Evolutionary conservation across 2,329 filamentous ascomycete genomes (phyloP).

Genomic region (Curvularia verruculosa): DNA sequence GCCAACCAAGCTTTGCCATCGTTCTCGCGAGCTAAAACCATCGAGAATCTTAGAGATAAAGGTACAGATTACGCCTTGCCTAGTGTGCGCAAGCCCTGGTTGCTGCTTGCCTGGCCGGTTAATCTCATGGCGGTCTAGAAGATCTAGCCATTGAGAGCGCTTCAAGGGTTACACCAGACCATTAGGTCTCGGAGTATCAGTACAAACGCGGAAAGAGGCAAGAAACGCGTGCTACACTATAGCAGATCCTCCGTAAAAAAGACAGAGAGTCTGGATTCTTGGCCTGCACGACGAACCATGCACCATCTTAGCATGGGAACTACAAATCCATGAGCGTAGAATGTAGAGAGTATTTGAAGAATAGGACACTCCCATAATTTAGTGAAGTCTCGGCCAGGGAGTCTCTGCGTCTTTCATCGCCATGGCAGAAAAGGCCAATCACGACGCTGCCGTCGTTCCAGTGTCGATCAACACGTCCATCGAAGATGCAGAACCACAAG

Average conservation of each 20-base stretch:
- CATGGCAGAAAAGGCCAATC: slow-evolving; percentile 22
- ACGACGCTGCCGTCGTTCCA: slow-evolving; percentile 12
- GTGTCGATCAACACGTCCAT: slow-evolving; percentile 16
- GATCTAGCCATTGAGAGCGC: slow-evolving; percentile 16
- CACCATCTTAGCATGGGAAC: background rate
- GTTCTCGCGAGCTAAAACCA: slow-evolving; percentile 6
- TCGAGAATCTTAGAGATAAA: slow-evolving; percentile 7
- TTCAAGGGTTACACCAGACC: slow-evolving; percentile 22
- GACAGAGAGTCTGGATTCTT: slow-evolving; percentile 7
- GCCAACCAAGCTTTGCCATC: slow-evolving; percentile 24
- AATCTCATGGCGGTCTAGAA: background rate
- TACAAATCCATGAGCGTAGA: slow-evolving; percentile 1
- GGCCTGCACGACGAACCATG: slow-evolving; percentile 6
- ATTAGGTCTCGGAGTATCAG: slow-evolving; percentile 18
- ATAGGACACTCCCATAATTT: too few species aligned
- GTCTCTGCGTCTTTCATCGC: background rate
- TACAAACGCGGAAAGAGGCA: slow-evolving; percentile 15
- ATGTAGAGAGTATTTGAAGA: slow-evolving; percentile 4
- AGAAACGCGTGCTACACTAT: slow-evolving; percentile 2
- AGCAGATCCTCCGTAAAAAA: background rate
- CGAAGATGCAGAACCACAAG: slow-evolving; percentile 35
- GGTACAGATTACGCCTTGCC: background rate
- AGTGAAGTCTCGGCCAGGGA: background rate
- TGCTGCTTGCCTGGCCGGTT: slow-evolving; percentile 12
- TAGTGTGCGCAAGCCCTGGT: background rate